Conservation (phyloP, 805 yeast genomes). For the Tetrapisispora namnaoensis region DNA sequence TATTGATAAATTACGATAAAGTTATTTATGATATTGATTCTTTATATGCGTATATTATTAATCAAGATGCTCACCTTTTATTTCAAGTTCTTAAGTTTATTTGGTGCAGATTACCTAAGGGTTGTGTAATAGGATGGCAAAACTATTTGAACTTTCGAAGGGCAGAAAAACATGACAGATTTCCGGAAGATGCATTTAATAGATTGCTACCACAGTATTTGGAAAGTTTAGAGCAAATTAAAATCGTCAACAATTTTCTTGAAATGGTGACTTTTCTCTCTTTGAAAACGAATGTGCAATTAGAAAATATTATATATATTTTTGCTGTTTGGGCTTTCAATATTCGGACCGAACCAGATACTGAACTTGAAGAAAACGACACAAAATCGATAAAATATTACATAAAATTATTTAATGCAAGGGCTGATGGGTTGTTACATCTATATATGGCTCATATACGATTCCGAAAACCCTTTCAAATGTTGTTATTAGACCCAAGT, state of each 20-base stretch:
- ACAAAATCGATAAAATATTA: conserved; percentile 51
- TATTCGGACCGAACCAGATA: conserved; percentile 1
- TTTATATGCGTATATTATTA: background rate
- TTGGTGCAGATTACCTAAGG: conserved; percentile 77
- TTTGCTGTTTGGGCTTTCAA: conserved; percentile 86
- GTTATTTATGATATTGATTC: background rate
- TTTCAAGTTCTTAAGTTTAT: conserved; percentile 68
- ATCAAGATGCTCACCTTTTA: conserved; percentile 52
- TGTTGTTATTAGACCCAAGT: conserved; percentile 47
- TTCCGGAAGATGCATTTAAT: conserved; percentile 62
- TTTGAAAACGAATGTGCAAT: conserved; percentile 68
- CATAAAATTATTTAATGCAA: background rate
- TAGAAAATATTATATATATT: conserved; percentile 67
- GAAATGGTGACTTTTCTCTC: conserved; percentile 69
- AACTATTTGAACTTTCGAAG: conserved; percentile 60
- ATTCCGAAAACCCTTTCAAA: background rate
- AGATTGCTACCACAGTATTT: conserved; percentile 76
- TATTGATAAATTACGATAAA: background rate
- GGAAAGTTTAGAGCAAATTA: conserved; percentile 75
- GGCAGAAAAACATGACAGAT: conserved; percentile 53
- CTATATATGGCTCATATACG: conserved; percentile 58
- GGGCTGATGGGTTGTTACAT: conserved; percentile 67
- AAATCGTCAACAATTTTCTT: conserved; percentile 78
- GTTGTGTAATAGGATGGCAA: conserved; percentile 78
- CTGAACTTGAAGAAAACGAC: background rate